phyloP scores from a whole-genome alignment of 140 eudicot genomes.

The Flaveria floridana region DNA sequence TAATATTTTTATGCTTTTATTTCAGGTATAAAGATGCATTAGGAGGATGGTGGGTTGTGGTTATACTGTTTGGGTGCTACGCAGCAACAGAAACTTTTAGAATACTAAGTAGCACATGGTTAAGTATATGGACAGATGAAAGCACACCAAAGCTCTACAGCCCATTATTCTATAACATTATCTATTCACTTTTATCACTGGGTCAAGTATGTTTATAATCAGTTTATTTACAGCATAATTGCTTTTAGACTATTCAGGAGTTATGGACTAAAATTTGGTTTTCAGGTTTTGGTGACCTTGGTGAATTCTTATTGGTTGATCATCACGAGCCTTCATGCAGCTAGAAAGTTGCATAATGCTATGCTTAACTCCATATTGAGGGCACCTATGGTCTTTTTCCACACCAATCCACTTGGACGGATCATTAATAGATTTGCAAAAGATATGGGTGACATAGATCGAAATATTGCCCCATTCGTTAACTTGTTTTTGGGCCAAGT shows the following conservation, averaged over 20 bases:
- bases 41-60: slow-evolving; percentile 89
- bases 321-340: slow-evolving; percentile 80
- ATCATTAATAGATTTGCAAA: slow-evolving; percentile 84
- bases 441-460: slow-evolving; percentile 94
- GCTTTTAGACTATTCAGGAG: slow-evolving; percentile 1
- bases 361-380: slow-evolving; percentile 74
- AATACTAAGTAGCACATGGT: slow-evolving; percentile 90
- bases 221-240: background rate
- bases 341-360: slow-evolving; percentile 73
- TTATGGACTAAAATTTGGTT: slow-evolving; percentile 19
- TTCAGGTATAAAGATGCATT: slow-evolving; percentile 84
- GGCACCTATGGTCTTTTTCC: slow-evolving; percentile 99
- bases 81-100: slow-evolving; percentile 71
- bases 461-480: slow-evolving; percentile 66
- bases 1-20: background rate
- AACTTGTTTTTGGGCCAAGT: slow-evolving; percentile 79
- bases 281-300: slow-evolving; percentile 77
- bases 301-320: slow-evolving; percentile 91
- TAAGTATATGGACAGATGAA: slow-evolving; percentile 88
- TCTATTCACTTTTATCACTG: slow-evolving; percentile 76
- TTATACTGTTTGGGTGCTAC: slow-evolving; percentile 64
- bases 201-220: slow-evolving; percentile 60
- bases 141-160: slow-evolving; percentile 55
- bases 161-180: slow-evolving; percentile 63
- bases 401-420: slow-evolving; percentile 93